Evolutionary conservation across 345 rosid genomes (phyloP).

Genomic region (Euphorbia tirucalli): DNA sequence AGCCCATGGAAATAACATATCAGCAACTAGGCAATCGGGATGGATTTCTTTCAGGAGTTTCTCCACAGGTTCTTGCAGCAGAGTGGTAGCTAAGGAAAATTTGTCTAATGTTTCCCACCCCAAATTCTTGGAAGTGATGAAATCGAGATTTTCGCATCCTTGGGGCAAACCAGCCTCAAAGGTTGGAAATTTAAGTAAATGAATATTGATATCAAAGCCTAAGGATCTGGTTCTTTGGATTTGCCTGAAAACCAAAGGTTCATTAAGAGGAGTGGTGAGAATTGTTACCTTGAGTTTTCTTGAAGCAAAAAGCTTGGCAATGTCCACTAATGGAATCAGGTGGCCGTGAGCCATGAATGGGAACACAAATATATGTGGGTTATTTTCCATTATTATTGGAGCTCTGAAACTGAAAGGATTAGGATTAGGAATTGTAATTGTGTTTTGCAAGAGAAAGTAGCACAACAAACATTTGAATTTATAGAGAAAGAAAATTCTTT

Average conservation of each 20-base stretch:
- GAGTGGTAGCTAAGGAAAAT: background rate
- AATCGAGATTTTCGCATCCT: constrained; percentile 20
- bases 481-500: too few relatives aligned
- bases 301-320: constrained; percentile 47
- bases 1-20: too few relatives aligned
- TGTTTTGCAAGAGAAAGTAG: too few relatives aligned
- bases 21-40: background rate
- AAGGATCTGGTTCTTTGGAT: constrained; percentile 10
- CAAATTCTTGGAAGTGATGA: background rate
- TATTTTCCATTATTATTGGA: too few relatives aligned
- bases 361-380: constrained; percentile 25
- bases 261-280: constrained; percentile 34
- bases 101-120: background rate
- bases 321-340: constrained; percentile 45
- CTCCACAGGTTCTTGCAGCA: background rate
- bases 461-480: too few relatives aligned
- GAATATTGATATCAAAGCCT: too few relatives aligned
- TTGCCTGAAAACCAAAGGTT: constrained; percentile 14
- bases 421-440: too few relatives aligned
- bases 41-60: background rate
- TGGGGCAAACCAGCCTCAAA: constrained; percentile 35
- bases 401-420: background rate
- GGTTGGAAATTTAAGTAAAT: background rate
- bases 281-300: constrained; percentile 44
- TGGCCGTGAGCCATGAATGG: constrained; percentile 37